Percentiles rank a stretch among this genome's conserved stretches.
phyloP scores from a whole-genome alignment of 495 filamentous ascomycete genomes.

The Hyaloscypha finlandica region DNA sequence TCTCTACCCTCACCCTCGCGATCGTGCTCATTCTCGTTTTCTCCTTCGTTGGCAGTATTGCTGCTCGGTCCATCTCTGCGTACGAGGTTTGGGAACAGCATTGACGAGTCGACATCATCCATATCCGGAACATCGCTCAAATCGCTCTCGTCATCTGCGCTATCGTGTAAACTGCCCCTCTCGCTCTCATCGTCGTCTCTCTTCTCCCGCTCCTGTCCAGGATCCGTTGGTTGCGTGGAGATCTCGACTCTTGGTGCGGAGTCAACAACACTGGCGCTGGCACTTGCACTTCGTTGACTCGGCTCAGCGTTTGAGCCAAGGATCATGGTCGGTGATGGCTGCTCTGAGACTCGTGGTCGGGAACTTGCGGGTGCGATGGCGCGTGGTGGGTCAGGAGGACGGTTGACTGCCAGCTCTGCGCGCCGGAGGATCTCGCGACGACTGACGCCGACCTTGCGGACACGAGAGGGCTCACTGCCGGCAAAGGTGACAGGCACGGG shows the following conservation, averaged over 20 bases:
- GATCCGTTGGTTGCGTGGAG: background rate
- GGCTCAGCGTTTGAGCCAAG: slow-evolving; percentile 24
- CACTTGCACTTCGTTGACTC: slow-evolving; percentile 12
- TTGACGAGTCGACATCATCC: slow-evolving; percentile 33
- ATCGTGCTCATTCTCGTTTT: background rate
- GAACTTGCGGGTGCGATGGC: slow-evolving; percentile 44
- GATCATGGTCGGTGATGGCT: slow-evolving; percentile 30
- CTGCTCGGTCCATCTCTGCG: slow-evolving; percentile 12
- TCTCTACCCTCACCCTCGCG: slow-evolving; percentile 9
- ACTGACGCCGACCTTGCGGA: slow-evolving; percentile 55
- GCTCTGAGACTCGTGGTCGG: slow-evolving; percentile 33
- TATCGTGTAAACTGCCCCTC: slow-evolving; percentile 65
- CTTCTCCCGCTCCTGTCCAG: background rate
- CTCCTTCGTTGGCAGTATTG: slow-evolving; percentile 19
- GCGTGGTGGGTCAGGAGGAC: slow-evolving; percentile 29
- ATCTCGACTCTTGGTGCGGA: slow-evolving; percentile 9
- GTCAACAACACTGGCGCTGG: no score
- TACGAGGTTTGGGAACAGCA: slow-evolving; percentile 39
- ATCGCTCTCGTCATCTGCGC: slow-evolving; percentile 80
- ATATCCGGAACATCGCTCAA: slow-evolving; percentile 66
- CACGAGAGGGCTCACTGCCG: slow-evolving; percentile 39
- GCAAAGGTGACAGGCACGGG: slow-evolving; percentile 28
- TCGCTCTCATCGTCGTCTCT: slow-evolving; percentile 23
- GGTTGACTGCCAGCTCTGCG: slow-evolving; percentile 57
- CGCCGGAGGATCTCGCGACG: slow-evolving; percentile 63